Evolutionary conservation across 1,284 basidiomycete genomes (phyloP).

Genomic region (Ceratobasidium theobromae): DNA sequence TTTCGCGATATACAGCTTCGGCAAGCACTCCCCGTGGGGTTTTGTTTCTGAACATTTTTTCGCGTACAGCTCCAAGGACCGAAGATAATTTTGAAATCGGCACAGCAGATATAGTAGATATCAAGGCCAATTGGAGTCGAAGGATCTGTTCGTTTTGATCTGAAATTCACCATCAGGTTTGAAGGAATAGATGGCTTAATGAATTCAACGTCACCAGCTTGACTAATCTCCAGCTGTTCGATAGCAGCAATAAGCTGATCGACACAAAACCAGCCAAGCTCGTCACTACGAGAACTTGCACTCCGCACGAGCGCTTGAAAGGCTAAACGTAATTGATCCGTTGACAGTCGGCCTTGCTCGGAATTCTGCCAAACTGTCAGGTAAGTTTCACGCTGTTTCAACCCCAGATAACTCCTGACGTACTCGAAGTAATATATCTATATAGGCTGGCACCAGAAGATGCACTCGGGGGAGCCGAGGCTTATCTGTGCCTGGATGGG

Average conservation of each 20-base stretch:
- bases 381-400: background rate
- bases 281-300: slow-evolving; percentile 14
- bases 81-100: slow-evolving; percentile 9
- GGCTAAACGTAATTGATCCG: slow-evolving; percentile 34
- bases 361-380: slow-evolving; percentile 27
- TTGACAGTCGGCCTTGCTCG: slow-evolving; percentile 29
- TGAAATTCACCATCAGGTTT: background rate
- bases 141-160: background rate
- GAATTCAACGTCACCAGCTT: background rate
- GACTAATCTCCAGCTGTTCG: background rate
- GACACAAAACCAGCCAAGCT: slow-evolving; percentile 33
- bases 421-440: slow-evolving; percentile 32
- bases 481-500: background rate
- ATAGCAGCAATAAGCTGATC: slow-evolving; percentile 30
- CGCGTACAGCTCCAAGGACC: slow-evolving; percentile 16
- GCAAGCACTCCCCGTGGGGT: background rate
- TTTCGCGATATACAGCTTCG: slow-evolving; percentile 30
- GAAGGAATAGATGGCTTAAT: background rate
- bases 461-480: background rate
- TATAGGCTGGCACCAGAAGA: slow-evolving; percentile 33
- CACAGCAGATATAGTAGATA: slow-evolving; percentile 33
- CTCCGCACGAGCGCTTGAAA: slow-evolving; percentile 33
- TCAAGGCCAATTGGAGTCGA: slow-evolving; percentile 29
- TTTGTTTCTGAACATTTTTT: slow-evolving; percentile 9
- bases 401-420: background rate